These are phyloP conservation scores for Russula virescens DNA, from an alignment of 768 basidiomycete species.

Conservation along the genomic window DNA sequence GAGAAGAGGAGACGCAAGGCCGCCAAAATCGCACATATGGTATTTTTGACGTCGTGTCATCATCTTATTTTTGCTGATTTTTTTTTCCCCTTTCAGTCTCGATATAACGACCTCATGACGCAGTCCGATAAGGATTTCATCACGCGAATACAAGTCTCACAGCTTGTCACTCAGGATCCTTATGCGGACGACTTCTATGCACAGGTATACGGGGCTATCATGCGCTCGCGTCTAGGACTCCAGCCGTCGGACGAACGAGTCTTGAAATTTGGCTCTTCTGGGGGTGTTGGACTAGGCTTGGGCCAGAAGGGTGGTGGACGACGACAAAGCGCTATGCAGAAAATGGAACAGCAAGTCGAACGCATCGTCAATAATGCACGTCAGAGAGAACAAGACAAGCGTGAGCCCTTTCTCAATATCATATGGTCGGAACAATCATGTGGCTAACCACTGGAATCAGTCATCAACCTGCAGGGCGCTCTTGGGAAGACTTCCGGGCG, in stretches of 20 bases:
- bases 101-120: constrained; percentile 94
- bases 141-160: constrained; percentile 97
- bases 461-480: constrained; percentile 74
- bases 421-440: background rate
- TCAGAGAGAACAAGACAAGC: constrained; percentile 80
- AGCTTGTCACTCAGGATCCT: constrained; percentile 94
- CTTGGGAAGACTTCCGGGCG: constrained; percentile 91
- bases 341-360: constrained; percentile 94
- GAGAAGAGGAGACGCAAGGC: constrained; percentile 75
- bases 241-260: constrained; percentile 71
- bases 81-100: constrained; percentile 58
- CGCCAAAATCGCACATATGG: constrained; percentile 87
- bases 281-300: constrained; percentile 81
- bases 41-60: constrained; percentile 30
- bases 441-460: constrained; percentile 32
- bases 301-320: constrained; percentile 61
- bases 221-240: constrained; percentile 73
- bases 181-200: constrained; percentile 99
- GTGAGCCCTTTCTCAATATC: constrained; percentile 36
- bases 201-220: constrained; percentile 85
- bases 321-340: constrained; percentile 81
- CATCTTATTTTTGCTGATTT: background rate
- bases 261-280: constrained; percentile 75
- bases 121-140: constrained; percentile 99
- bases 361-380: constrained; percentile 90